phyloP scores from a whole-genome alignment of 1,284 basidiomycete genomes.

The Cryptococcus wingfieldii region DNA sequence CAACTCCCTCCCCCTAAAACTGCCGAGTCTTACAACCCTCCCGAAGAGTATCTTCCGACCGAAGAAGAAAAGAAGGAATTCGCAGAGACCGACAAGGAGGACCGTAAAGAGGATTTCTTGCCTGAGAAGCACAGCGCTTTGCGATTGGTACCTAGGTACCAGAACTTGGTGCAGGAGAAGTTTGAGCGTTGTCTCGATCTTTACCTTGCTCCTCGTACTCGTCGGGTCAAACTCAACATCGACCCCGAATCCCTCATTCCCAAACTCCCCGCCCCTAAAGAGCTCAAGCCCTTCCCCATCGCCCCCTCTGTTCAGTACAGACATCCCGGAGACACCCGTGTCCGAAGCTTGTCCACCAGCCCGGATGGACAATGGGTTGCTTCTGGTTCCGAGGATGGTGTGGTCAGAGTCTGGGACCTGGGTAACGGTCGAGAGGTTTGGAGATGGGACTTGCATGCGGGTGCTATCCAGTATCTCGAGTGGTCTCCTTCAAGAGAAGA shows the following conservation, averaged over 20 bases:
- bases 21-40: constrained; percentile 96
- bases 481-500: constrained; percentile 91
- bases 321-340: constrained; percentile 60
- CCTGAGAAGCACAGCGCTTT: constrained; percentile 82
- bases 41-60: constrained; percentile 93
- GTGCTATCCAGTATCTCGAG: constrained; percentile 73
- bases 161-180: constrained; percentile 86
- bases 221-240: constrained; percentile 79
- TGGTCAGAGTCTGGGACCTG: constrained; percentile 89
- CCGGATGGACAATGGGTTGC: constrained; percentile 87
- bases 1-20: constrained; percentile 86
- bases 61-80: constrained; percentile 78
- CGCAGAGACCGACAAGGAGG: constrained; percentile 81
- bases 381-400: constrained; percentile 86
- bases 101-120: constrained; percentile 84
- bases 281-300: constrained; percentile 90
- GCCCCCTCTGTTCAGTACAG: constrained; percentile 69
- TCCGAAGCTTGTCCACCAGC: constrained; percentile 74
- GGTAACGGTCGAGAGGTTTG: constrained; percentile 85
- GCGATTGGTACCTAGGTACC: constrained; percentile 87
- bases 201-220: constrained; percentile 91
- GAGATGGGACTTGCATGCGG: constrained; percentile 76
- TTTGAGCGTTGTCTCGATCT: constrained; percentile 94
- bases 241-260: constrained; percentile 89
- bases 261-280: constrained; percentile 89